Percentiles rank a stretch among this genome's conserved stretches.
Conservation (phyloP, 257 asterid species). For the Oldenlandia corymbosa region DNA sequence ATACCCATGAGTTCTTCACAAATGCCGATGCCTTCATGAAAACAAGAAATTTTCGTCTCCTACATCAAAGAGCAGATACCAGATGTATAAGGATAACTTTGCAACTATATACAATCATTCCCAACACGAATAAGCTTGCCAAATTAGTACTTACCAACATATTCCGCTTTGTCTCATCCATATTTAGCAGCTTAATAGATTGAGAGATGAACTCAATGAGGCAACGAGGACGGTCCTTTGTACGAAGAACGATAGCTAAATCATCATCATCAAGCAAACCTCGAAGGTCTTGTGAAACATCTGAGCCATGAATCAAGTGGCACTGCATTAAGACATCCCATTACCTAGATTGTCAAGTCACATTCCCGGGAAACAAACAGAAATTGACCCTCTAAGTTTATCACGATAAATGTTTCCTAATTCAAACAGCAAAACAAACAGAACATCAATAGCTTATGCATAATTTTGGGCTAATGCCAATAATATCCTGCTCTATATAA, state of each 20-base stretch:
- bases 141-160: constrained; percentile 43
- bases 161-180: constrained; percentile 63
- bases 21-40: constrained; percentile 74
- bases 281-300: constrained; percentile 57
- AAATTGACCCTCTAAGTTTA: background rate
- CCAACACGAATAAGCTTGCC: background rate
- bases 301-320: constrained; percentile 65
- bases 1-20: constrained; percentile 84
- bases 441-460: background rate
- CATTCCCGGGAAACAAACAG: background rate
- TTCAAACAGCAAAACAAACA: background rate
- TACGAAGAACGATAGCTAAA: constrained; percentile 57
- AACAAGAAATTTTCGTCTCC: constrained; percentile 82
- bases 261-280: constrained; percentile 68
- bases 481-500: no score
- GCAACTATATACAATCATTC: background rate
- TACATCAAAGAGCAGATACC: constrained; percentile 27
- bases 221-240: constrained; percentile 87
- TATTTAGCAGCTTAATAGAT: constrained; percentile 56
- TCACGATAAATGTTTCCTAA: background rate
- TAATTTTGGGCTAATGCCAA: no score
- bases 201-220: constrained; percentile 87
- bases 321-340: constrained; percentile 56
- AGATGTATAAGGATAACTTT: background rate
- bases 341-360: background rate